phyloP scores from a whole-genome alignment of 345 rosid genomes.

The Moricandia moricandioides region DNA sequence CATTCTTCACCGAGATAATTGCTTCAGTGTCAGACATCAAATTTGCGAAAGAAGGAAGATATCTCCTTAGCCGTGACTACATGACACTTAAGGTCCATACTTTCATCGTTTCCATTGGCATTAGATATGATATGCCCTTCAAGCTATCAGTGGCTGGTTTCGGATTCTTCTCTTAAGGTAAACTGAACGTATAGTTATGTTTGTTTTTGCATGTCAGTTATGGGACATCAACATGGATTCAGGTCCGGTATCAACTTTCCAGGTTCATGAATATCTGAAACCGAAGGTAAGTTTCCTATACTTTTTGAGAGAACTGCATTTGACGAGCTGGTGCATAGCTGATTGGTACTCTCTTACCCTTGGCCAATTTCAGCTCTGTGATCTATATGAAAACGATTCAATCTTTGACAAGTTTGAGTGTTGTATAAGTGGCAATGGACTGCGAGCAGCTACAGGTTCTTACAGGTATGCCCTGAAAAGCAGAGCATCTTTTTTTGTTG shows the following conservation, averaged over 20 bases:
- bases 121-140: not conserved
- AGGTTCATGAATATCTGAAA: slow-evolving; percentile 90
- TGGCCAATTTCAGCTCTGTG: slow-evolving; percentile 70
- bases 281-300: slow-evolving; percentile 60
- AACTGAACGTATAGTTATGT: slow-evolving; percentile 5
- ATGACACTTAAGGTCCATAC: slow-evolving; percentile 85
- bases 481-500: not conserved
- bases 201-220: slow-evolving; percentile 41
- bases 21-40: slow-evolving; percentile 93
- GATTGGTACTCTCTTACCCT: slow-evolving; percentile 17
- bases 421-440: slow-evolving; percentile 91
- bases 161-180: not conserved
- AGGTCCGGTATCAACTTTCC: slow-evolving; percentile 91
- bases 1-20: slow-evolving; percentile 94
- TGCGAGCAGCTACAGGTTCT: slow-evolving; percentile 95
- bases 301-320: slow-evolving; percentile 1
- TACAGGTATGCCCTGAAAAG: slow-evolving; percentile 63
- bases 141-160: slow-evolving; percentile 8
- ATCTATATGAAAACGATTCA: slow-evolving; percentile 81
- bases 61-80: slow-evolving; percentile 92
- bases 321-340: slow-evolving; percentile 25
- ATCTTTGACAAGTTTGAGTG: slow-evolving; percentile 99
- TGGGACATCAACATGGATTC: slow-evolving; percentile 99
- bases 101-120: not conserved
- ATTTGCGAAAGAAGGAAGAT: slow-evolving; percentile 85